These are phyloP conservation scores for Backusella psychrophila DNA, from an alignment of 192 early-diverging fungal species.

Conservation along the genomic window DNA sequence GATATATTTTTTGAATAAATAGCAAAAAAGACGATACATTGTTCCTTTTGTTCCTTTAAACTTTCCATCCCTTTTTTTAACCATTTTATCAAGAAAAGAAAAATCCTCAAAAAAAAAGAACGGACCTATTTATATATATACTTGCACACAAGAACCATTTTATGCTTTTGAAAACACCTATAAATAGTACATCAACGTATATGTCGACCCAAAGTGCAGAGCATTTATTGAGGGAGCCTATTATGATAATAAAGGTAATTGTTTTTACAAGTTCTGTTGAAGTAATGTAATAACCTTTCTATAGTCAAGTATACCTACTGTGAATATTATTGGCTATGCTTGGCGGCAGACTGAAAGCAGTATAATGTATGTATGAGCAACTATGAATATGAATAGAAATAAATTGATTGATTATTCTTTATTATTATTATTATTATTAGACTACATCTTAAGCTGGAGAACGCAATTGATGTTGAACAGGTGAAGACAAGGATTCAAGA, in stretches of 20 bases:
- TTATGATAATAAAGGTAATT: too few species aligned
- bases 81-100: too few species aligned
- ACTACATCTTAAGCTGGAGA: not conserved
- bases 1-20: not conserved
- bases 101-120: too few species aligned
- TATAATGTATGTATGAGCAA: not conserved
- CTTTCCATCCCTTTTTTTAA: not conserved
- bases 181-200: too few species aligned
- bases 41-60: not conserved
- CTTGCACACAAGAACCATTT: too few species aligned
- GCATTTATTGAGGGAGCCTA: too few species aligned
- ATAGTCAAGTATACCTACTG: not conserved
- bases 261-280: too few species aligned
- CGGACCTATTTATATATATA: too few species aligned
- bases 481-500: slow-evolving; percentile 7
- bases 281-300: not conserved
- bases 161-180: too few species aligned
- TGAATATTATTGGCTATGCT: not conserved
- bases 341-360: not conserved
- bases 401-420: not conserved
- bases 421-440: not conserved
- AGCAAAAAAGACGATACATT: not conserved
- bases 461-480: slow-evolving; percentile 5
- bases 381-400: not conserved
- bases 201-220: too few species aligned